phyloP scores from a whole-genome alignment of 352 stramenopile species.

The Phytophthora hibernalis region DNA sequence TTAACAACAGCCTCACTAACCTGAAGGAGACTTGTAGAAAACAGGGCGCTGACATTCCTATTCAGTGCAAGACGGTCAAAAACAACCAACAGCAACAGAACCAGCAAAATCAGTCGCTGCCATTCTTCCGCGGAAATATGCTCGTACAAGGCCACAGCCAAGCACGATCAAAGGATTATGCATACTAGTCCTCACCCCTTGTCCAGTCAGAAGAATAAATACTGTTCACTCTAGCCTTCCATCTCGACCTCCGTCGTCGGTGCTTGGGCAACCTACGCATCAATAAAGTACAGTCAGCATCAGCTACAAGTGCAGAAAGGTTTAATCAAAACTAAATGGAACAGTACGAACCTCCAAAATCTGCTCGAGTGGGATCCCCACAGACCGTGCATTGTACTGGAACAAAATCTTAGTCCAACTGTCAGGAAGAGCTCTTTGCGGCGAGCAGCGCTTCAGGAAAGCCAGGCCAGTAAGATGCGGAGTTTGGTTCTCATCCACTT shows the following conservation, averaged over 20 bases:
- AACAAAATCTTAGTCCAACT: slow-evolving; percentile 92
- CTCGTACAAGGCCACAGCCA: slow-evolving; percentile 61
- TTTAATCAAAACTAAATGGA: background rate
- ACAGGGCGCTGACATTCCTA: slow-evolving; percentile 16
- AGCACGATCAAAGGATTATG: slow-evolving; percentile 50
- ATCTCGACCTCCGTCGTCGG: slow-evolving; percentile 43
- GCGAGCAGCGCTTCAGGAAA: slow-evolving; percentile 82
- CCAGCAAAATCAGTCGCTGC: slow-evolving; percentile 47
- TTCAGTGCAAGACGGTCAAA: slow-evolving; percentile 21
- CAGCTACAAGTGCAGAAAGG: slow-evolving; percentile 1
- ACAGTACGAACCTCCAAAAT: slow-evolving; percentile 65
- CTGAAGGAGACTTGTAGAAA: slow-evolving; percentile 37
- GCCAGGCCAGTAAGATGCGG: slow-evolving; percentile 60
- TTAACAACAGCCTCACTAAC: slow-evolving; percentile 31
- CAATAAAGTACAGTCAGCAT: background rate
- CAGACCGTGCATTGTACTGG: slow-evolving; percentile 72
- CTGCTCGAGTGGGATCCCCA: slow-evolving; percentile 65
- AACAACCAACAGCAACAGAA: slow-evolving; percentile 40
- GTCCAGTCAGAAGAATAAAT: slow-evolving; percentile 34
- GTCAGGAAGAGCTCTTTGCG: slow-evolving; percentile 82
- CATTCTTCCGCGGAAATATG: slow-evolving; percentile 81
- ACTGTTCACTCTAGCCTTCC: slow-evolving; percentile 37
- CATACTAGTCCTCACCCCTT: slow-evolving; percentile 34
- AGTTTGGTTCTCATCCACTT: slow-evolving; percentile 53
- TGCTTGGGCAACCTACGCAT: slow-evolving; percentile 37